Conservation (phyloP, 225 moss, liverwort and hornwort species). For the Bryoerythrophyllum caledonicum region DNA sequence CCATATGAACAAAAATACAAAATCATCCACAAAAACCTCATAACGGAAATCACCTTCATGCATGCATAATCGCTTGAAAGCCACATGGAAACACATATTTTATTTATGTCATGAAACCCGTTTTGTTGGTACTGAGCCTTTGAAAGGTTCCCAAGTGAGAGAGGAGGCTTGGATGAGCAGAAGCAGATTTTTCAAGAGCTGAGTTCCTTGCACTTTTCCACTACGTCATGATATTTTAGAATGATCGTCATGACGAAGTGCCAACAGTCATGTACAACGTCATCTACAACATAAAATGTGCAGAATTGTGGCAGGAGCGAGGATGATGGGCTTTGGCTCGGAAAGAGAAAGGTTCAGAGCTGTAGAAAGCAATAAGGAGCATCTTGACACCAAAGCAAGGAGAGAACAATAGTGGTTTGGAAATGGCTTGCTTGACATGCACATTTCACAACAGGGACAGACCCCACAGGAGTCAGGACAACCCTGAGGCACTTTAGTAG, state of each 20-base stretch:
- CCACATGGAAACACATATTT: not conserved
- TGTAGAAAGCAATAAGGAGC: slow-evolving; percentile 5
- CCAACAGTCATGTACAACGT: not conserved
- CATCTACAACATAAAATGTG: not conserved
- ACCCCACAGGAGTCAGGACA: no score
- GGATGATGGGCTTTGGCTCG: not conserved
- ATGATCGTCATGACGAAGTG: not conserved
- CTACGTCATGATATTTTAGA: not conserved
- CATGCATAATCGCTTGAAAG: no score
- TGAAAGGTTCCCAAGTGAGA: no score
- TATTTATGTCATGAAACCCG: no score
- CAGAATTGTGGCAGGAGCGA: not conserved
- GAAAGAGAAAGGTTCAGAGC: not conserved
- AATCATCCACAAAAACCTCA: not conserved
- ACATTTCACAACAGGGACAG: slow-evolving; percentile 14
- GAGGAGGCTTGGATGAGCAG: not conserved
- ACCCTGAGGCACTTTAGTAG: slow-evolving; percentile 6
- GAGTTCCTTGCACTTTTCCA: not conserved
- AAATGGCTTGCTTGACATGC: slow-evolving; percentile 14
- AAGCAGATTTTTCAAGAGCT: no score
- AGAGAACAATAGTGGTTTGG: not conserved
- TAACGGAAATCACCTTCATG: no score
- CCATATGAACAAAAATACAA: not conserved
- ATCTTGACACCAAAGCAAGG: not conserved
- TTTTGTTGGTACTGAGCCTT: no score